A percentile compares a stretch with the other conserved stretches of the same genome.
phyloP scores from a whole-genome alignment of 1,139 yeast species.

The Kodamaea plutei region DNA sequence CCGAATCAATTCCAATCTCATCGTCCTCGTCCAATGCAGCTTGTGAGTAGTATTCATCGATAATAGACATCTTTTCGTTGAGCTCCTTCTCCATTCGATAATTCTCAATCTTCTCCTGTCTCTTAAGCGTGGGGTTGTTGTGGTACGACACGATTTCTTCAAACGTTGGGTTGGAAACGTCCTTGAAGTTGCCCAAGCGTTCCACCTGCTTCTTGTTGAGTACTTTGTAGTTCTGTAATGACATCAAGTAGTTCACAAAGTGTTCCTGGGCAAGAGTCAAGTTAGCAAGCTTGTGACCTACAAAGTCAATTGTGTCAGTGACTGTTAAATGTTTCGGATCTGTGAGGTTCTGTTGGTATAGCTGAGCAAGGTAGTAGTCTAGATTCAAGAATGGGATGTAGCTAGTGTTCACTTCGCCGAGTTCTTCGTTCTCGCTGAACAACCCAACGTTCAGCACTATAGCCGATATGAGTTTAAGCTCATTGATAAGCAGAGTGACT shows the following conservation, averaged over 20 bases:
- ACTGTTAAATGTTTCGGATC: slow-evolving; percentile 8
- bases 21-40: slow-evolving; percentile 12
- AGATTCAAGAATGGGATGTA: slow-evolving; percentile 53
- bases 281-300: slow-evolving; percentile 31
- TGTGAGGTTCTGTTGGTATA: slow-evolving; percentile 13
- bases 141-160: slow-evolving; percentile 24
- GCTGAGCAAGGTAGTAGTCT: slow-evolving; percentile 48
- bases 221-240: slow-evolving; percentile 39
- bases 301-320: slow-evolving; percentile 13
- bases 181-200: slow-evolving; percentile 38
- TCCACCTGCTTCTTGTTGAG: slow-evolving; percentile 35
- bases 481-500: slow-evolving; percentile 20
- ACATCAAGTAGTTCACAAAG: slow-evolving; percentile 41
- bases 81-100: slow-evolving; percentile 59
- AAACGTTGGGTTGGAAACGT: slow-evolving; percentile 37
- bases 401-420: slow-evolving; percentile 54
- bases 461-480: slow-evolving; percentile 24
- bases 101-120: slow-evolving; percentile 71
- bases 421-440: slow-evolving; percentile 57
- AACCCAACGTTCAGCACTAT: slow-evolving; percentile 28
- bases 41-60: slow-evolving; percentile 28
- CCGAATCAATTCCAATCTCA: slow-evolving; percentile 26
- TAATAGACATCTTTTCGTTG: slow-evolving; percentile 32
- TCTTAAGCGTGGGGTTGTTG: slow-evolving; percentile 47
- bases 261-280: slow-evolving; percentile 39